These are phyloP conservation scores for Nigrospora osmanthi DNA, from an alignment of 2,329 filamentous ascomycete species.

Conservation along the genomic window DNA sequence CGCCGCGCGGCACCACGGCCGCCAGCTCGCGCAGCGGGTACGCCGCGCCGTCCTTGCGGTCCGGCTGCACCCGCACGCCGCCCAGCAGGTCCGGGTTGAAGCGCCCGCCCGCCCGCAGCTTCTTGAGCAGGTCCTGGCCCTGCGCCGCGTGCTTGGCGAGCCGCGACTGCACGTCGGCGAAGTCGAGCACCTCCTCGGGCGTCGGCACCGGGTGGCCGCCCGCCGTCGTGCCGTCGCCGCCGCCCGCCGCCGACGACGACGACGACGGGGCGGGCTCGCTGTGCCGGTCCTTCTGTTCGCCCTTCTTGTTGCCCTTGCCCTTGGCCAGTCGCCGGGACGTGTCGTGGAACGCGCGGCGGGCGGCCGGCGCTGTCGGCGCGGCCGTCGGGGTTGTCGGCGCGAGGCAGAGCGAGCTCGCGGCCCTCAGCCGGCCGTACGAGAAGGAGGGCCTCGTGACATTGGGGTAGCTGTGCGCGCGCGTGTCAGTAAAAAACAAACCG, in stretches of 20 bases:
- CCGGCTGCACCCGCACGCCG: conserved; percentile 29
- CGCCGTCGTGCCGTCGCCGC: neutral
- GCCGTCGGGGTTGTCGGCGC: neutral
- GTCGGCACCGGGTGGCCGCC: conserved; percentile 21
- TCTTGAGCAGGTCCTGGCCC: conserved; percentile 30
- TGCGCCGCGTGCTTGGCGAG: conserved; percentile 31
- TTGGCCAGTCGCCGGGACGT: neutral
- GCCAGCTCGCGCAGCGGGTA: conserved; percentile 49
- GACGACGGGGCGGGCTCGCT: neutral
- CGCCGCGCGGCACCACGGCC: conserved; percentile 41
- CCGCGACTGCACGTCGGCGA: conserved; percentile 38
- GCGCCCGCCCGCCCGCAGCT: conserved; percentile 37
- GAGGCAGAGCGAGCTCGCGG: neutral
- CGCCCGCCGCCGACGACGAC: neutral
- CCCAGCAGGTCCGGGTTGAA: conserved; percentile 45
- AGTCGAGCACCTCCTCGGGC: conserved; percentile 38
- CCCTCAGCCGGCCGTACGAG: no score
- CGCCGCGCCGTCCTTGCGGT: conserved; percentile 18
- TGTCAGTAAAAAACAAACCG: no score
- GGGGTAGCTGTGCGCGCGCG: neutral
- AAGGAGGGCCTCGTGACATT: conserved; percentile 1
- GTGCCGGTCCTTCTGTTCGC: neutral
- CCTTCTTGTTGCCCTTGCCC: neutral
- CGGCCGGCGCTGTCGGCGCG: neutral
- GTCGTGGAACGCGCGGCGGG: conserved; percentile 3